Evolutionary conservation across 352 stramenopile genomes (phyloP).

Genomic region (Phytophthora litchii): DNA sequence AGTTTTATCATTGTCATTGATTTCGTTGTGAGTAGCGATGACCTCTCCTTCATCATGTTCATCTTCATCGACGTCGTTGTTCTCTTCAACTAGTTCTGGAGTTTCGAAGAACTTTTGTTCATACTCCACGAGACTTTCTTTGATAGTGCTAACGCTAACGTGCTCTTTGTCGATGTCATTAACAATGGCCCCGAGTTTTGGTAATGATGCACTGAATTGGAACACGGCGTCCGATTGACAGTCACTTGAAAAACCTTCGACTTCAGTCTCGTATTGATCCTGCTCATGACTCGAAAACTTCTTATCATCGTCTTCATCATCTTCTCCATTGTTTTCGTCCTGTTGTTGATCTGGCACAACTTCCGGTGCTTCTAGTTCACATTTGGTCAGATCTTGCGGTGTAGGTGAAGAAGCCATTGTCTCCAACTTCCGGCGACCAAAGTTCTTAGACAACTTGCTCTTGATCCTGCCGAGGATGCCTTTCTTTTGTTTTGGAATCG

Average conservation of each 20-base stretch:
- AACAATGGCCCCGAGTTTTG: background rate
- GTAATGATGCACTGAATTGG: constrained; percentile 15
- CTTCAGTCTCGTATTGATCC: constrained; percentile 2
- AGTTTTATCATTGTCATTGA: constrained; percentile 7
- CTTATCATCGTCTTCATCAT: constrained; percentile 18
- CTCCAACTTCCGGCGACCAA: constrained; percentile 50
- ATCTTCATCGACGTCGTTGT: constrained; percentile 12
- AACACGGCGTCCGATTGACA: constrained; percentile 18
- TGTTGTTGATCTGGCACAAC: constrained; percentile 12
- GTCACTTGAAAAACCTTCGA: background rate
- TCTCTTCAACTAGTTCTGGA: constrained; percentile 10
- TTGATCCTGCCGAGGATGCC: constrained; percentile 73
- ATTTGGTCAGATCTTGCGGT: constrained; percentile 38
- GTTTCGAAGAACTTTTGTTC: constrained; percentile 7
- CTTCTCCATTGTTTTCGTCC: constrained; percentile 9
- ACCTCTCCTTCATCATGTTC: constrained; percentile 16
- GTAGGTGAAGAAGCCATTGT: constrained; percentile 36
- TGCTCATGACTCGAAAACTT: background rate
- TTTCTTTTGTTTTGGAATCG: constrained; percentile 56
- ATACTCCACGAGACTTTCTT: constrained; percentile 4
- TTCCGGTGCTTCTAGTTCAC: constrained; percentile 20
- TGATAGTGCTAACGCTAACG: constrained; percentile 1
- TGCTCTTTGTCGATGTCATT: background rate
- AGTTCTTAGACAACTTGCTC: constrained; percentile 59
- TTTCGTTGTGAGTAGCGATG: constrained; percentile 30